These are phyloP conservation scores for Schwanniomyces occidentalis DNA, from an alignment of 805 yeast genomes.

Conservation along the genomic window DNA sequence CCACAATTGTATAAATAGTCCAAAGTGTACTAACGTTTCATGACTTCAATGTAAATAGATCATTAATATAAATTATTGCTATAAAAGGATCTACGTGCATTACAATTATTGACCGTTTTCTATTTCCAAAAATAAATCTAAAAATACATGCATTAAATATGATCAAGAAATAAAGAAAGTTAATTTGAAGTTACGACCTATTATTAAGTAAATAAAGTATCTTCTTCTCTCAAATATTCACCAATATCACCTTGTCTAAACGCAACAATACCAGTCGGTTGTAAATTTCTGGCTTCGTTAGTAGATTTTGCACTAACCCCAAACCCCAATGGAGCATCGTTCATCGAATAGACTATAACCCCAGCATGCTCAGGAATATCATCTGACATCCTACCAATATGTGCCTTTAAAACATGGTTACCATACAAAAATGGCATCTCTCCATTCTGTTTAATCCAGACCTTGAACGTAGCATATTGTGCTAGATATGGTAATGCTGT, in stretches of 20 bases:
- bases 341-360: constrained; percentile 86
- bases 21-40: constrained; percentile 4
- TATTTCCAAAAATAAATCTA: constrained; percentile 2
- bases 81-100: no score
- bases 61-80: constrained; percentile 2
- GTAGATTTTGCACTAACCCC: constrained; percentile 95
- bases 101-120: constrained; percentile 1
- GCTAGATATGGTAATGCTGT: constrained; percentile 85
- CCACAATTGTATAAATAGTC: no score
- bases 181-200: background rate
- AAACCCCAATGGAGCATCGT: constrained; percentile 89
- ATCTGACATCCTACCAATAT: constrained; percentile 93
- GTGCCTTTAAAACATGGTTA: constrained; percentile 94
- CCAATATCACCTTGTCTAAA: constrained; percentile 98
- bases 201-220: constrained; percentile 77
- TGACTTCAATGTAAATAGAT: constrained; percentile 9
- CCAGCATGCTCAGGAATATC: constrained; percentile 99
- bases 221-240: constrained; percentile 97
- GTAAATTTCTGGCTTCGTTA: constrained; percentile 79
- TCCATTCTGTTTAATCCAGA: constrained; percentile 96
- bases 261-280: constrained; percentile 93
- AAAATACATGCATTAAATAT: constrained; percentile 2
- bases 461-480: constrained; percentile 85
- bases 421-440: constrained; percentile 99
- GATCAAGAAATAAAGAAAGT: background rate